Evolutionary conservation across 2,329 filamentous ascomycete species (phyloP).

Genomic region (Graphilbum fragrans): DNA sequence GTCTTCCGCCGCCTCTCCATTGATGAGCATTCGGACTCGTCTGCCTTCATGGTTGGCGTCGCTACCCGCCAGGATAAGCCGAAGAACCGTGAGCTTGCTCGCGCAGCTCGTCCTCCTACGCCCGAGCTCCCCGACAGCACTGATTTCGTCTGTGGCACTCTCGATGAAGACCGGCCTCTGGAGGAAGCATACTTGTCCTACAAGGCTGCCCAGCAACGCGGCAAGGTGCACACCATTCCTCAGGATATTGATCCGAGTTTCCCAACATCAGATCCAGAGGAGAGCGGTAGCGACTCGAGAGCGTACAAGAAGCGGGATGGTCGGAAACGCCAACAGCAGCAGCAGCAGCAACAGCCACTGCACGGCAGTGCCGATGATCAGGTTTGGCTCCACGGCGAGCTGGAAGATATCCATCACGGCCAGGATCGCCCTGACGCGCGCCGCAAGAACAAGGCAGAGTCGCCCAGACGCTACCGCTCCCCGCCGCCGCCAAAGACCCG

Average conservation of each 20-base stretch:
- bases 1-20: conserved; percentile 13
- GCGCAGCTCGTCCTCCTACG: conserved; percentile 51
- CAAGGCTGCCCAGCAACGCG: conserved; percentile 66
- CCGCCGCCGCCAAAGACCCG: conserved; percentile 39
- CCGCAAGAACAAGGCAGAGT: conserved; percentile 38
- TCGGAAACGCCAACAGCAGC: background rate
- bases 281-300: conserved; percentile 57
- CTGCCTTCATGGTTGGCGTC: conserved; percentile 39
- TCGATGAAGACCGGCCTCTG: conserved; percentile 90
- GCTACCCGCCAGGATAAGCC: conserved; percentile 19
- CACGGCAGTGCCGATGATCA: conserved; percentile 53
- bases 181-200: conserved; percentile 87
- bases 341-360: conserved; percentile 22
- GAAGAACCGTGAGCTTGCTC: conserved; percentile 24
- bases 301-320: conserved; percentile 3
- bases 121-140: conserved; percentile 92
- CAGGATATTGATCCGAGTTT: conserved; percentile 98
- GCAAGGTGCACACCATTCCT: conserved; percentile 73
- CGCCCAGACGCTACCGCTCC: conserved; percentile 51
- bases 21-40: conserved; percentile 46
- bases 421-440: conserved; percentile 36
- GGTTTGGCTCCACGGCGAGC: conserved; percentile 58
- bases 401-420: conserved; percentile 53
- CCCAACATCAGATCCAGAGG: conserved; percentile 84
- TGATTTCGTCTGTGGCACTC: conserved; percentile 95